phyloP scores from a whole-genome alignment of 345 rosid genomes.

The Brassica nigra region DNA sequence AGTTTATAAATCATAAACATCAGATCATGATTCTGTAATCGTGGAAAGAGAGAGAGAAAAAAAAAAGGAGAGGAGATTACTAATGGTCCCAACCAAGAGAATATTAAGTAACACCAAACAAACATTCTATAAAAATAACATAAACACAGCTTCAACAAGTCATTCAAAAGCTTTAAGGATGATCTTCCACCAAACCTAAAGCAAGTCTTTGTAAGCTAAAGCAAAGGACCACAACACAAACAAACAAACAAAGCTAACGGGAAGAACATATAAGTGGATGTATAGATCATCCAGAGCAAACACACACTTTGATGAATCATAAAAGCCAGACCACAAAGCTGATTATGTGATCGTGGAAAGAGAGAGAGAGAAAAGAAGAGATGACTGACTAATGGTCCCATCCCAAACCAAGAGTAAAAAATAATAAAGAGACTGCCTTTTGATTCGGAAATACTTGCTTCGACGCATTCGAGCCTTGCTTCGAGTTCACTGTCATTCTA shows the following conservation, averaged over 20 bases:
- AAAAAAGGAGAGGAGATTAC: too few species aligned
- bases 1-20: too few species aligned
- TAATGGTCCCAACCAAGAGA: too few species aligned
- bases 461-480: too few species aligned
- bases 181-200: background rate
- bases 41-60: too few species aligned
- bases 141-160: background rate
- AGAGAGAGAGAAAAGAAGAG: conserved; percentile 22
- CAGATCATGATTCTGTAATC: too few species aligned
- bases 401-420: background rate
- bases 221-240: background rate
- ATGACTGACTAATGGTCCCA: background rate
- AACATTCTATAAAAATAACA: background rate
- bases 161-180: background rate
- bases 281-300: conserved; percentile 23
- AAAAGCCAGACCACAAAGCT: conserved; percentile 18
- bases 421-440: background rate
- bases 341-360: conserved; percentile 15
- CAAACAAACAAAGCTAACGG: conserved; percentile 8
- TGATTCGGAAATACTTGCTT: conserved; percentile 16
- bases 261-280: conserved; percentile 17
- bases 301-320: background rate
- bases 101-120: background rate
- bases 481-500: too few species aligned
- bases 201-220: background rate